Base-by-base conservation (phyloP, 768 basidiomycete genomes). In the Boletus reticuloceps region DNA sequence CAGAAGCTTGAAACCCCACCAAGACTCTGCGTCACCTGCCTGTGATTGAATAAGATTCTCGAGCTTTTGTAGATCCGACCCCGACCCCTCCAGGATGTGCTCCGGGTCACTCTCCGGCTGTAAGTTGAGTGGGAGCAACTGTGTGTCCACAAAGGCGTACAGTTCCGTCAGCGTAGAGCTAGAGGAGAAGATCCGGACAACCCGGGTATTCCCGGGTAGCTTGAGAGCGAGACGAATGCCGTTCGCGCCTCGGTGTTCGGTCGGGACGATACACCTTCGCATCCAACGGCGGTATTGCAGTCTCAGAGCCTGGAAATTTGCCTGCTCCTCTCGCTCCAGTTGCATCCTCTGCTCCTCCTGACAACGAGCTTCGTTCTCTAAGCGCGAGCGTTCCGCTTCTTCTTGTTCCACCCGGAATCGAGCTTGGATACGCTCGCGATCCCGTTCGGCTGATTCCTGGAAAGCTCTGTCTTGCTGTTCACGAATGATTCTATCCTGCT, bases 401-500 rank as follows among this genome's bases (percentile, higher is more conserved):
- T 68, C 58, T 42, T 65, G 51, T 58, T 78, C 80, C 63, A 80
- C 82, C 13, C 65, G 76, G 43, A 87, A 78, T 42, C 76, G 76
- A 7, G 74, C 76, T 52, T 82, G 75, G 31, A 92, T 84, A 45
- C 86, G 77, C 66, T 88, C 89, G 25, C 79, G 75, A 67, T 97
- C 95, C 6, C 81, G 72, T 37, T 75, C 65, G 2, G 82, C 85
- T 0, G 85, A 78, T 50, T 86, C 83, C 38, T 74, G 73, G 68
- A 91, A 92, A 1, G 91, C 90, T 10, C 81, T 77, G 63, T 96
- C 94, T 62, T 94, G 93, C 62, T 90, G 88, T 27, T 85, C 88
- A 13, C 94, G 79, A 19, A 94, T 65, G 19, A 76, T 72, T 13
- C 92, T 78, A 19, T 88, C 83, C 5, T 71, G 73, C 36, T 79